phyloP scores from a whole-genome alignment of 1,284 basidiomycete species.

The Naganishia sp. region DNA sequence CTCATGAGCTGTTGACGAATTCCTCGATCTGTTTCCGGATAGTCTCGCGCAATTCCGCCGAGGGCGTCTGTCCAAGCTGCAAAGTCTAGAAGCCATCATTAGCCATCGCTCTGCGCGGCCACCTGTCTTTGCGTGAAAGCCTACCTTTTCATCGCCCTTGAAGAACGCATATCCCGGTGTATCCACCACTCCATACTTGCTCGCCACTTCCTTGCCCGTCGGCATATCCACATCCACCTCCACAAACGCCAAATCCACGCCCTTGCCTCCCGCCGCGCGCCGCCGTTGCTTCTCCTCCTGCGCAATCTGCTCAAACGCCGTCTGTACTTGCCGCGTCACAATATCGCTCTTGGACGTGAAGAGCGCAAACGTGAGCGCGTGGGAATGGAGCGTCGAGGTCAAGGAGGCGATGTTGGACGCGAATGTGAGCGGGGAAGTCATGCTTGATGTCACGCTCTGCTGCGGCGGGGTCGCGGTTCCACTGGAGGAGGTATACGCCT shows the following conservation, averaged over 20 bases:
- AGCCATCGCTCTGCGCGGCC: background rate
- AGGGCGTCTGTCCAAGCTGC: constrained; percentile 19
- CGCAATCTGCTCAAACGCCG: constrained; percentile 39
- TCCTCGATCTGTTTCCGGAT: constrained; percentile 17
- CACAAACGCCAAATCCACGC: constrained; percentile 64
- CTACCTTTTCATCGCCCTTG: constrained; percentile 14
- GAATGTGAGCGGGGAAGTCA: constrained; percentile 64
- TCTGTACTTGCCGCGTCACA: constrained; percentile 59
- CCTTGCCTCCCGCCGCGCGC: constrained; percentile 56
- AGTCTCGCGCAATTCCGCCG: constrained; percentile 5
- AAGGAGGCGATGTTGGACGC: constrained; percentile 63
- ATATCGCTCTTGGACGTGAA: constrained; percentile 61
- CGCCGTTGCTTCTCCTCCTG: constrained; percentile 41
- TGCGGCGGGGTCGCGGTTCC: constrained; percentile 49
- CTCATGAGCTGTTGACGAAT: background rate
- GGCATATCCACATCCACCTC: constrained; percentile 77
- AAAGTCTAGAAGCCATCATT: background rate
- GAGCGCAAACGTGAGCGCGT: constrained; percentile 63
- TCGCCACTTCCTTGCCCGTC: constrained; percentile 63
- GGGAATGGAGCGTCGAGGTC: constrained; percentile 57
- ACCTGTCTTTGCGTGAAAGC: background rate
- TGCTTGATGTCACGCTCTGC: constrained; percentile 56
- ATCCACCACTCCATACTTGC: constrained; percentile 62
- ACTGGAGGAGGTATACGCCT: background rate
- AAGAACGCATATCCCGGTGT: constrained; percentile 24